phyloP scores from a whole-genome alignment of 306 rosid species.

The Casuarina equisetifolia region DNA sequence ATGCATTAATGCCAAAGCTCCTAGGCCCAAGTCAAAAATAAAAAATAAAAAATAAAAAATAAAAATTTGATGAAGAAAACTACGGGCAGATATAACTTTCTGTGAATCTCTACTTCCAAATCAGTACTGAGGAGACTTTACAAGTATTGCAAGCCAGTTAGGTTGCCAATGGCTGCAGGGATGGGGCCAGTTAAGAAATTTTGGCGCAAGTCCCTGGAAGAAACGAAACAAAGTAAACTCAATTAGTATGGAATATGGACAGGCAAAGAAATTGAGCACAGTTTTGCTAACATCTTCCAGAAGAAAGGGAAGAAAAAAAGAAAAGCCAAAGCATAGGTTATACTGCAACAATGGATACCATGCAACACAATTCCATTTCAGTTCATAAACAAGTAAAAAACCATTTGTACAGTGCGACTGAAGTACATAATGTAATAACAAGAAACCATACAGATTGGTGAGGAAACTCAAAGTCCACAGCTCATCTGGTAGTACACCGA shows the following conservation, averaged over 20 bases:
- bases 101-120: background rate
- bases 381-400: background rate
- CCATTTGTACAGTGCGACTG: background rate
- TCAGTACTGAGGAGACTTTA: constrained; percentile 33
- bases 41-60: too few species aligned
- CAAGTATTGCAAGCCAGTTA: constrained; percentile 64
- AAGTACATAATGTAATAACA: background rate
- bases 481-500: constrained; percentile 65
- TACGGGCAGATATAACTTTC: constrained; percentile 3
- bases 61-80: background rate
- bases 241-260: background rate
- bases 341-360: background rate
- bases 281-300: background rate
- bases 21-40: constrained; percentile 18
- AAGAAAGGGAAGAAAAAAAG: background rate
- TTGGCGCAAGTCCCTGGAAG: constrained; percentile 53
- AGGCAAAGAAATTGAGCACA: background rate
- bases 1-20: constrained; percentile 57
- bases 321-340: background rate
- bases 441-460: constrained; percentile 47
- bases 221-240: constrained; percentile 17
- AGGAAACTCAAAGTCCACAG: constrained; percentile 71
- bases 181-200: constrained; percentile 68
- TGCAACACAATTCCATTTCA: background rate
- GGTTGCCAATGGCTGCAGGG: constrained; percentile 64